These are phyloP conservation scores for Globisporangium barbulae DNA, from an alignment of 352 stramenopile species.

Conservation along the genomic window DNA sequence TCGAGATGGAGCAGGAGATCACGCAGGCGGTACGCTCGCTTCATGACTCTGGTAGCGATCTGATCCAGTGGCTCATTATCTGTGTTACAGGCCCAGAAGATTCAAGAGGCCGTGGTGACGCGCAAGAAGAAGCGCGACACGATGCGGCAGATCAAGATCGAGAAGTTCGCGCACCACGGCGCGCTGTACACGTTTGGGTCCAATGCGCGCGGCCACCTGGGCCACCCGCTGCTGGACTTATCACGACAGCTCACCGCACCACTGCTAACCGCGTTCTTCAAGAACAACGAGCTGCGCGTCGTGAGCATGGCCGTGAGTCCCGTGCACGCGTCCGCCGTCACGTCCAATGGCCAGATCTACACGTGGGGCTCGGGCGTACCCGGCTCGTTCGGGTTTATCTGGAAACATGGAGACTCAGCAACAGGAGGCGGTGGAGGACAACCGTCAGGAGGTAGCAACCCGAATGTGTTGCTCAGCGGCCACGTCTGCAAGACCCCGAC, in stretches of 20 bases:
- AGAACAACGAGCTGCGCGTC: conserved; percentile 67
- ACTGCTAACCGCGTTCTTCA: conserved; percentile 56
- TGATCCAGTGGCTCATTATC: neutral
- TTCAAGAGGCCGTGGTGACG: conserved; percentile 61
- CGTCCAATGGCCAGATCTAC: conserved; percentile 61
- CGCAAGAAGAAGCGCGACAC: conserved; percentile 63
- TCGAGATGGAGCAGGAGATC: conserved; percentile 55
- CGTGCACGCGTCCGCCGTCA: conserved; percentile 58
- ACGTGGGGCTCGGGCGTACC: conserved; percentile 67
- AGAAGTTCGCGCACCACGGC: conserved; percentile 64
- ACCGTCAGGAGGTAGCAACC: neutral
- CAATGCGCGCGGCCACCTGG: conserved; percentile 52
- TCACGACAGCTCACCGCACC: conserved; percentile 34
- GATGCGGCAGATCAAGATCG: conserved; percentile 65
- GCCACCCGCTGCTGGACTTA: conserved; percentile 42
- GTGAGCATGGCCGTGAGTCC: conserved; percentile 39
- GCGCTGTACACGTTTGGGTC: conserved; percentile 71
- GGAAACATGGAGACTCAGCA: conserved; percentile 12
- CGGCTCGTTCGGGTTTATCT: conserved; percentile 60
- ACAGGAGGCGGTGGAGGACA: neutral
- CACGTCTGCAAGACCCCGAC: conserved; percentile 37
- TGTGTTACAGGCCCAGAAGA: conserved; percentile 35
- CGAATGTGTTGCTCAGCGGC: conserved; percentile 6
- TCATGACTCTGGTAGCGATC: neutral
- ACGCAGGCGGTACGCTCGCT: conserved; percentile 28